Base-by-base conservation (phyloP, 805 yeast species). In the Blastobotrys terrestris region DNA sequence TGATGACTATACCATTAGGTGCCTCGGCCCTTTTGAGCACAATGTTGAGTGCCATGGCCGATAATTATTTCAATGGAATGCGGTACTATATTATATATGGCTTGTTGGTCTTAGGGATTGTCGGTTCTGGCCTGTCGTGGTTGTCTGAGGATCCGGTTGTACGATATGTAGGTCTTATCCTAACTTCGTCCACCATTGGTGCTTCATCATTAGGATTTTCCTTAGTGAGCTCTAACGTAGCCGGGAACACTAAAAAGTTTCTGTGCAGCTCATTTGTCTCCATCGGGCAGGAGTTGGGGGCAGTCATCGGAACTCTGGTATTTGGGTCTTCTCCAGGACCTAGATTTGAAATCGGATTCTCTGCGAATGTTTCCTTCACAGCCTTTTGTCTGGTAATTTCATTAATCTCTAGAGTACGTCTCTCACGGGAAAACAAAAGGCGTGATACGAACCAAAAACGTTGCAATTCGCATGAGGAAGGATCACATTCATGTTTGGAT, bases 221-320 rank as follows among this genome's bases (percentile, higher is more conserved):
- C 1, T 55, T 67, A 39, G 63, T 75, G 26, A 67, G 79, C 20
- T 66, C 77, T 3, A 77, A 77, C 56, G 71, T 72, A 50, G 75
- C 77, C 4, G 84, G 84, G n/a, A 75, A 73, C 58, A 77, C 83
- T n/a, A 79, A 79, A 67, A 77, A 77, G 60, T 64, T 70, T 46
- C 69, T 76, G 1, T 74, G 67, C 1, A 78, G 80, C 50, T 80
- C 81, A 6, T 64, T 81, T 26, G 78, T 74, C 47, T 72, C 83
- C 66, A 74, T 83, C 52, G 82, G 79, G 3, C 83, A 81, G 61
- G 78, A 84, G 41, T 75, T 79, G 39, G 84, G 85, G n/a, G 79
- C 81, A 62, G 70, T 83, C 45, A 76, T 81, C 52, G 91, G 89
- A 2, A 86, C 90, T 3, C 87, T 83, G 64, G 72, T 83, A 18